Conservation (phyloP, 495 filamentous ascomycete species). For the Aspergillus leporis region DNA sequence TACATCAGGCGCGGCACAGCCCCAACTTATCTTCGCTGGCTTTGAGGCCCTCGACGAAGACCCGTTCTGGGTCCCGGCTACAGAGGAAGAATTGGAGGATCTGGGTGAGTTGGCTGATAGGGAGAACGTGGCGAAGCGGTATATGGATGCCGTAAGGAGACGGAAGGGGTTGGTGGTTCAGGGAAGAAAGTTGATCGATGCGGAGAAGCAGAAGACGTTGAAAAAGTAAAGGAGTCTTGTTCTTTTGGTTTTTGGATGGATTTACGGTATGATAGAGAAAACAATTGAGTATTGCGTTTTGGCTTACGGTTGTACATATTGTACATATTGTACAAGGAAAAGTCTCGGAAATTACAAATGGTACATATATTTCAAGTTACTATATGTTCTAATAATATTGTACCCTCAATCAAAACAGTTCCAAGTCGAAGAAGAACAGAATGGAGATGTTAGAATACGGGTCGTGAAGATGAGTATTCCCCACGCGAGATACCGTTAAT, state of each 20-base stretch:
- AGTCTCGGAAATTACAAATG: background rate
- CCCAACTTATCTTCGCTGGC: conserved; percentile 89
- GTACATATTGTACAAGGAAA: background rate
- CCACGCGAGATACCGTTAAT: conserved; percentile 36
- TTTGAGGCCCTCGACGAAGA: conserved; percentile 90
- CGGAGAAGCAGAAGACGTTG: conserved; percentile 98
- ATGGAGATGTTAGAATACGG: conserved; percentile 23
- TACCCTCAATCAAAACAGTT: conserved; percentile 27
- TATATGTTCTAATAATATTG: conserved; percentile 12
- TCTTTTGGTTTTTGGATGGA: background rate
- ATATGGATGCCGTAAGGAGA: conserved; percentile 84
- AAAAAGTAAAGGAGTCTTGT: conserved; percentile 64
- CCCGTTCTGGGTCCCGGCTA: conserved; percentile 96
- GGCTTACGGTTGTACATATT: background rate
- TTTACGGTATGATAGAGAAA: background rate
- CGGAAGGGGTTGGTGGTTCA: conserved; percentile 86
- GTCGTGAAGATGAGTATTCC: conserved; percentile 32
- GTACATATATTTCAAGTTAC: background rate
- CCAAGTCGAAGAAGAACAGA: conserved; percentile 21
- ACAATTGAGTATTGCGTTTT: background rate
- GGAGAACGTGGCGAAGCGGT: conserved; percentile 94
- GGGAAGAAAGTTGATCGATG: conserved; percentile 80
- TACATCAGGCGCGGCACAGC: conserved; percentile 84
- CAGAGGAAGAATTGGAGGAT: conserved; percentile 96
- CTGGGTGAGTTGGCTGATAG: conserved; percentile 87